Conservation (phyloP, 2,329 filamentous ascomycete species). For the Penicillium brasilianum region DNA sequence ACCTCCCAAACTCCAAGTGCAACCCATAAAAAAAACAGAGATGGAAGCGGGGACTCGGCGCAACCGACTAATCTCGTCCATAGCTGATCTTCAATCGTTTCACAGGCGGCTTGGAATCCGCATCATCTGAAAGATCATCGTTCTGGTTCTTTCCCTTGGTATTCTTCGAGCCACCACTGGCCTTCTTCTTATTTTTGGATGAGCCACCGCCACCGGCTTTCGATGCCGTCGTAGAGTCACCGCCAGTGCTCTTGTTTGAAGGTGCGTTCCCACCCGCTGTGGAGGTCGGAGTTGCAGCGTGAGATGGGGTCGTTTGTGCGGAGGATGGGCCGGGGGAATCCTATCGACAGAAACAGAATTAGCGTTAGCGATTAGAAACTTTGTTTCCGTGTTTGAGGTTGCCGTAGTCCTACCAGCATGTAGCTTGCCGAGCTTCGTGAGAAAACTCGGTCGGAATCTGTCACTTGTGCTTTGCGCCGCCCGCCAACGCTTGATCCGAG, state of each 20-base stretch:
- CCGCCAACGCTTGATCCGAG: constrained; percentile 33
- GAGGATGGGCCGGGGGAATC: constrained; percentile 52
- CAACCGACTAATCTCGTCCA: constrained; percentile 43
- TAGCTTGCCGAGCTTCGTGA: constrained; percentile 56
- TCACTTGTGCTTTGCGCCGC: constrained; percentile 52
- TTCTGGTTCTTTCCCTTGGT: constrained; percentile 38
- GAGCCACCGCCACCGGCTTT: constrained; percentile 32
- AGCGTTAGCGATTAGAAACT: background rate
- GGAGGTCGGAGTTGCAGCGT: constrained; percentile 53
- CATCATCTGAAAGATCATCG: constrained; percentile 41
- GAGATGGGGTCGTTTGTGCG: constrained; percentile 53
- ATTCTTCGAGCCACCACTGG: constrained; percentile 36
- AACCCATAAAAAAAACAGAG: constrained; percentile 12
- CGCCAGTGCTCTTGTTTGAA: constrained; percentile 36
- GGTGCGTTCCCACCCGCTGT: constrained; percentile 36
- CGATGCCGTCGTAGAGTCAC: constrained; percentile 13
- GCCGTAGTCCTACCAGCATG: constrained; percentile 44
- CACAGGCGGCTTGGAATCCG: constrained; percentile 45
- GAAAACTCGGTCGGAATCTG: constrained; percentile 55
- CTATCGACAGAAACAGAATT: constrained; percentile 27
- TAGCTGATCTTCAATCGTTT: constrained; percentile 55
- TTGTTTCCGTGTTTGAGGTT: background rate
- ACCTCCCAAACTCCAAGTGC: constrained; percentile 17
- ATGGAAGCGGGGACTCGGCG: background rate
- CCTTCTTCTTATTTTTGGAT: constrained; percentile 52